These are phyloP conservation scores for Acacia melanoxylon DNA, from an alignment of 306 rosid genomes.

Conservation along the genomic window DNA sequence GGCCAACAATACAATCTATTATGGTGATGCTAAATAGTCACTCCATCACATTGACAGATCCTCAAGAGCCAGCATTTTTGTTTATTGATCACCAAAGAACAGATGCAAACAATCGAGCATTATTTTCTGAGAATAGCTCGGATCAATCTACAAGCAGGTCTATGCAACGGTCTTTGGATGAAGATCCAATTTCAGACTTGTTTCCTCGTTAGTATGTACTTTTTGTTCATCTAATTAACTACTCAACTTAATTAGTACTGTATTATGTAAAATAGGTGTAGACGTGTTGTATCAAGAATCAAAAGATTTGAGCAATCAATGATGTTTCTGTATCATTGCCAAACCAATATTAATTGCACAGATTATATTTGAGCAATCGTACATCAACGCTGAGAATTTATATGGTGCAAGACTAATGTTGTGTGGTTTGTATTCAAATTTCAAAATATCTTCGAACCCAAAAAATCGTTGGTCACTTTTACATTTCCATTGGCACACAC, in stretches of 20 bases:
- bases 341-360: too few species aligned
- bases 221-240: neutral
- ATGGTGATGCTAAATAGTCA: neutral
- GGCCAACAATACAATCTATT: neutral
- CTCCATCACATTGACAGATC: neutral
- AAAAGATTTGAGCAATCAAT: too few species aligned
- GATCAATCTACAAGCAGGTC: constrained; percentile 5
- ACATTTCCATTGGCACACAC: neutral
- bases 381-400: too few species aligned
- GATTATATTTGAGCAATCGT: too few species aligned
- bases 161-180: neutral
- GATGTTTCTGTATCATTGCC: too few species aligned
- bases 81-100: neutral
- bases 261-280: too few species aligned
- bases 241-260: too few species aligned
- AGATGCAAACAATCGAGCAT: neutral
- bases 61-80: neutral
- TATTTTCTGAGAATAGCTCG: neutral
- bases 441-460: neutral
- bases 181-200: too few species aligned
- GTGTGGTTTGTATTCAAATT: too few species aligned
- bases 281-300: fast-evolving
- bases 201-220: neutral
- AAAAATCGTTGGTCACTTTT: neutral
- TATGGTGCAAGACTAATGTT: too few species aligned